Evolutionary conservation across 306 rosid genomes (phyloP).

Genomic region (Prosopis cineraria): DNA sequence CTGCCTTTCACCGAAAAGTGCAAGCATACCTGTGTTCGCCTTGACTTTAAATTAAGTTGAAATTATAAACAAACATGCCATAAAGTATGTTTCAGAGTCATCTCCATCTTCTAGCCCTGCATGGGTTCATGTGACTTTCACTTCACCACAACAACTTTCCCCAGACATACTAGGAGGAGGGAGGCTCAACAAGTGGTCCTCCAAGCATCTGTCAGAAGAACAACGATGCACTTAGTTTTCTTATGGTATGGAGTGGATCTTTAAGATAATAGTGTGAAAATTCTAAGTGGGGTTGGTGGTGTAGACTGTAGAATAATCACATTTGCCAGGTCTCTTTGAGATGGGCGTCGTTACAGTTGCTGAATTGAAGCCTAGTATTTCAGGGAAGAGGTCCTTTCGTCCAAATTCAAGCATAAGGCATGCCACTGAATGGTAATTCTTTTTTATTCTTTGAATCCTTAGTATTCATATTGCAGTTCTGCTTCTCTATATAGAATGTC

Average conservation of each 20-base stretch:
- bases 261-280: conserved; percentile 35
- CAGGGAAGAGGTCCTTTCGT: conserved; percentile 85
- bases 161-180: conserved; percentile 33
- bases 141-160: conserved; percentile 45
- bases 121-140: conserved; percentile 66
- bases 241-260: conserved; percentile 11
- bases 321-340: conserved; percentile 37
- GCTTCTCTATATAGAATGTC: neutral
- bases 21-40: conserved; percentile 49
- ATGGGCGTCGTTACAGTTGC: conserved; percentile 94
- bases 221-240: conserved; percentile 19
- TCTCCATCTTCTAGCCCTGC: conserved; percentile 50
- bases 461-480: neutral
- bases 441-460: neutral
- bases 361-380: conserved; percentile 91
- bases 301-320: conserved; percentile 35
- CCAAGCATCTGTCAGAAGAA: conserved; percentile 37
- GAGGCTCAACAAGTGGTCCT: conserved; percentile 40
- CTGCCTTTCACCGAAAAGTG: conserved; percentile 95
- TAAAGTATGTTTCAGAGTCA: conserved; percentile 56
- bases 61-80: conserved; percentile 53
- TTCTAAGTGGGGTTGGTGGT: conserved; percentile 30
- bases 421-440: conserved; percentile 72
- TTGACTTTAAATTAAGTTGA: conserved; percentile 61
- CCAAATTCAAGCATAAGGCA: conserved; percentile 76